These are phyloP conservation scores for Hemileccinum impolitum DNA, from an alignment of 768 basidiomycete species.

Conservation along the genomic window DNA sequence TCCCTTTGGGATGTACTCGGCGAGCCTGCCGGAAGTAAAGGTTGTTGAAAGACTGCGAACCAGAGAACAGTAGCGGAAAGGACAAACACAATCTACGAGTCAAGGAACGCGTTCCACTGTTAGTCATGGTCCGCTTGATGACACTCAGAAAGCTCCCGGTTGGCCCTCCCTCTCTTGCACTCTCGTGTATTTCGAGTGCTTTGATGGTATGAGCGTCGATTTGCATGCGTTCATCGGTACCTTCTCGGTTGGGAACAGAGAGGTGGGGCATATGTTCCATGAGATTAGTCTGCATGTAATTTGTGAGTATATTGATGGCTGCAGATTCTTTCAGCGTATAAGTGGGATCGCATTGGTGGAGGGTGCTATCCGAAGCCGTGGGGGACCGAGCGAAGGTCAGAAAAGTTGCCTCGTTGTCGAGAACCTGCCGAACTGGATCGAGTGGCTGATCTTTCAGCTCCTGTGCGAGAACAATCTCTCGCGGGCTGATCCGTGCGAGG, in stretches of 20 bases:
- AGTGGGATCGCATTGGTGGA: conserved; percentile 2
- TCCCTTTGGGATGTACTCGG: conserved; percentile 75
- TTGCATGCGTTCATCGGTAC: conserved; percentile 62
- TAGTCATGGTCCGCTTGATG: conserved; percentile 75
- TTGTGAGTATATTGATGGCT: conserved; percentile 61
- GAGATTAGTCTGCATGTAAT: conserved; percentile 63
- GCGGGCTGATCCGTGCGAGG: conserved; percentile 74
- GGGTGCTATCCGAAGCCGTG: neutral
- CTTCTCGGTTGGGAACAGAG: conserved; percentile 55
- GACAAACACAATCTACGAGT: conserved; percentile 73
- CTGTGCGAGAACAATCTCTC: conserved; percentile 71
- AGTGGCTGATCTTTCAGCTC: conserved; percentile 33
- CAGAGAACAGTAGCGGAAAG: neutral
- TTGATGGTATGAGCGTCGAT: conserved; percentile 88
- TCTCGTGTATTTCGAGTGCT: conserved; percentile 82
- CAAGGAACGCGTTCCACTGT: conserved; percentile 72
- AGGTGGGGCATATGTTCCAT: conserved; percentile 76
- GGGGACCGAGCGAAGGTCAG: conserved; percentile 43
- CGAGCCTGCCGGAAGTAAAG: conserved; percentile 51
- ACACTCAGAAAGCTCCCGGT: conserved; percentile 73
- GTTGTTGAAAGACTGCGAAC: conserved; percentile 13
- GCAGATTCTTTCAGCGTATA: conserved; percentile 42
- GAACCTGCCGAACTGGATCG: conserved; percentile 46
- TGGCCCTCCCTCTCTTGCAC: conserved; percentile 64
- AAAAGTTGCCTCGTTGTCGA: conserved; percentile 54